These are phyloP conservation scores for Melastoma candidum DNA, from an alignment of 441 rosid genomes.

Conservation along the genomic window DNA sequence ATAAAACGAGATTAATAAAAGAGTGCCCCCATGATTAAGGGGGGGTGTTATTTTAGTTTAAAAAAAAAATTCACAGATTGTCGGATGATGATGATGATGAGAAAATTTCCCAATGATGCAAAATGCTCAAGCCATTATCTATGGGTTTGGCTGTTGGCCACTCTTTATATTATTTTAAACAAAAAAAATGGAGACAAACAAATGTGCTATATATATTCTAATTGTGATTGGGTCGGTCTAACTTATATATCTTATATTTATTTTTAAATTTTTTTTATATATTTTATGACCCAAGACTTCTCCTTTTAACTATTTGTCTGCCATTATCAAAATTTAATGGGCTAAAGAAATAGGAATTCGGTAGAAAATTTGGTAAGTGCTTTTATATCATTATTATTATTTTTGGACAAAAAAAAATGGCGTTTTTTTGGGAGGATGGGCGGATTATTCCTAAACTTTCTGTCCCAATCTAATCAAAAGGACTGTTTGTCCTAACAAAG, in stretches of 20 bases:
- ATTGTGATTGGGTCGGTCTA: background rate
- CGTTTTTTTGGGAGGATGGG: no score
- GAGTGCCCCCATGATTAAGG: no score
- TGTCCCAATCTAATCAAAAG: no score
- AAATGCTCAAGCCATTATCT: constrained; percentile 17
- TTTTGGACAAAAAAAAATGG: no score
- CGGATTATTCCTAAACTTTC: no score
- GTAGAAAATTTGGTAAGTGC: no score
- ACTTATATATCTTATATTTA: no score
- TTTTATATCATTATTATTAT: no score
- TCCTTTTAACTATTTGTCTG: no score
- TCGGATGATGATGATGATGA: constrained; percentile 1
- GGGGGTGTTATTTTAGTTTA: constrained; percentile 11
- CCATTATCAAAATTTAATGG: no score
- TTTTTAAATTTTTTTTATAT: background rate
- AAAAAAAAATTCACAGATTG: constrained; percentile 4
- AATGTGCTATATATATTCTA: background rate
- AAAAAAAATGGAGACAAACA: constrained; percentile 7
- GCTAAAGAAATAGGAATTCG: no score
- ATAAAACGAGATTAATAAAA: constrained; percentile 3
- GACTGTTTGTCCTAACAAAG: no score
- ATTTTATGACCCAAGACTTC: background rate
- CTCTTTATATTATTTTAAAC: constrained; percentile 11
- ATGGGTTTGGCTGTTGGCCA: constrained; percentile 47
- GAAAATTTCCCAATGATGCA: constrained; percentile 13